Conservation (phyloP, 768 basidiomycete species). For the Trametes cubensis region DNA sequence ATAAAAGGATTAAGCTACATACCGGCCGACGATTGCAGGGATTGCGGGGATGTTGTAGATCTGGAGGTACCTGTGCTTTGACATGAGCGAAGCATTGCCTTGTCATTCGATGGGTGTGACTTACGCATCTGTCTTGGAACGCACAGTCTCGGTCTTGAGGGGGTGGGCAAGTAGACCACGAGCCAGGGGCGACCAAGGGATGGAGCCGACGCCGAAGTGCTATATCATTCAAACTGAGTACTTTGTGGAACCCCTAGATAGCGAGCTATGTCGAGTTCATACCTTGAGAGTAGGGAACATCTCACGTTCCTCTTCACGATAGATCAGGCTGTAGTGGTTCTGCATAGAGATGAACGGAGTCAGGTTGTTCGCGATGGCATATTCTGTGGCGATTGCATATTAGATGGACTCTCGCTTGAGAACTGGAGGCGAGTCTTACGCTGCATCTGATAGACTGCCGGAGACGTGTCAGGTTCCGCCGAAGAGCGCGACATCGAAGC, state of each 20-base stretch:
- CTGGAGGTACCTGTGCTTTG: slow-evolving; percentile 9
- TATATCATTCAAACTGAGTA: slow-evolving; percentile 22
- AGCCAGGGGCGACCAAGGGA: slow-evolving; percentile 45
- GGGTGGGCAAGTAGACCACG: slow-evolving; percentile 39
- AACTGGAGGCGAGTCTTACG: slow-evolving; percentile 22
- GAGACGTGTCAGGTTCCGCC: neutral
- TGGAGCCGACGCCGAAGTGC: slow-evolving; percentile 39
- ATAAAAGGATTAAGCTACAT: neutral
- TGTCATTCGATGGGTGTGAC: neutral
- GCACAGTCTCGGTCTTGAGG: slow-evolving; percentile 28
- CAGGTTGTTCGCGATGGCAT: slow-evolving; percentile 42
- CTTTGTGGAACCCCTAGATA: neutral
- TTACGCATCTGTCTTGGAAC: slow-evolving; percentile 32
- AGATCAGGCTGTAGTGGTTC: slow-evolving; percentile 57
- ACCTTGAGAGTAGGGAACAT: slow-evolving; percentile 54
- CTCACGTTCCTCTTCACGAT: slow-evolving; percentile 64
- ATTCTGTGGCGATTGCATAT: slow-evolving; percentile 34
- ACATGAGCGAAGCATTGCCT: neutral
- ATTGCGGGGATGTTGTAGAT: slow-evolving; percentile 10
- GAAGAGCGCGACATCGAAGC: neutral
- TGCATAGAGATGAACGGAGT: slow-evolving; percentile 69
- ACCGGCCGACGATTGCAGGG: slow-evolving; percentile 24
- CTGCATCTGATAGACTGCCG: slow-evolving; percentile 36
- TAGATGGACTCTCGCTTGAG: slow-evolving; percentile 24
- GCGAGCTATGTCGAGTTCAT: neutral